These are phyloP conservation scores for Naegleria gruberi DNA, from an alignment of 208 protist genomes.

Conservation along the genomic window DNA sequence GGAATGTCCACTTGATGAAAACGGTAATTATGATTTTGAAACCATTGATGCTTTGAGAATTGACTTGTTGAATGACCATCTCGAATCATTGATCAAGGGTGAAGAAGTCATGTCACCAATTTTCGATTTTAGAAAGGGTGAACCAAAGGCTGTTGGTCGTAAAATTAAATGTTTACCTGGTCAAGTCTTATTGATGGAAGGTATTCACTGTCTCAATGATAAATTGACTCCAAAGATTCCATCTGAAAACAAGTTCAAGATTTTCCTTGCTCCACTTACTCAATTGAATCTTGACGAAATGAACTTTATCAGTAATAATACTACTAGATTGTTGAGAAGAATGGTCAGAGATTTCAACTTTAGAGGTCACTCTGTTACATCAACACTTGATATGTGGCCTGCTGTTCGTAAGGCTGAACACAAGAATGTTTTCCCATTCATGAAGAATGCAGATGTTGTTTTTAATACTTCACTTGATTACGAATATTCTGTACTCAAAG, in stretches of 20 bases:
- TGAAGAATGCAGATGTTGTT: slow-evolving; percentile 34
- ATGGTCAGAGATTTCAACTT: slow-evolving; percentile 48
- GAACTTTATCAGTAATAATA: slow-evolving; percentile 29
- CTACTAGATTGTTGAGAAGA: slow-evolving; percentile 36
- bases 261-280: slow-evolving; percentile 49
- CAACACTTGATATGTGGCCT: slow-evolving; percentile 37
- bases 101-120: slow-evolving; percentile 38
- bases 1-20: slow-evolving; percentile 32
- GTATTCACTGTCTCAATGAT: slow-evolving; percentile 46
- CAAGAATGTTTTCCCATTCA: slow-evolving; percentile 40
- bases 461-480: slow-evolving; percentile 45
- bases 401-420: slow-evolving; percentile 39
- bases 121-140: slow-evolving; percentile 44
- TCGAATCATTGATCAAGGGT: slow-evolving; percentile 35
- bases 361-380: slow-evolving; percentile 30
- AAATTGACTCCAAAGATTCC: slow-evolving; percentile 34
- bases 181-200: slow-evolving; percentile 47
- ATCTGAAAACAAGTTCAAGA: slow-evolving; percentile 38
- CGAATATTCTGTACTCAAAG: slow-evolving; percentile 38
- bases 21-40: slow-evolving; percentile 53
- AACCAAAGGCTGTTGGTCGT: not conserved
- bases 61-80: slow-evolving; percentile 41
- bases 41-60: slow-evolving; percentile 43
- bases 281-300: slow-evolving; percentile 50
- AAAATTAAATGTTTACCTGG: slow-evolving; percentile 27